Base-by-base conservation (phyloP, 805 yeast genomes). In the Ogataea chonburiensis region DNA sequence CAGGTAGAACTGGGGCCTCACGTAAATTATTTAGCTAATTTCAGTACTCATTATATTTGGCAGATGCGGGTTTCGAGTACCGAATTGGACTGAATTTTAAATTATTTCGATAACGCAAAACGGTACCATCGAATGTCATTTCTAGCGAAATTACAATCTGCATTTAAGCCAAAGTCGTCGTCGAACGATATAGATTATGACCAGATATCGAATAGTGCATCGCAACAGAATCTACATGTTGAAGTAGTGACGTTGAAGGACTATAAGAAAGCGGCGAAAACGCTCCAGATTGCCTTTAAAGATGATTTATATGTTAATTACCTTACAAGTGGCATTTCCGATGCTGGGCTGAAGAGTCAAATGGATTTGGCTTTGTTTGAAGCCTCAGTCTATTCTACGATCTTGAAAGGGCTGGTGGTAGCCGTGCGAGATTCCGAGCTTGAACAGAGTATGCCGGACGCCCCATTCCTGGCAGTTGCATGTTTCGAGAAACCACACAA, bases 301-400 rank as follows among this genome's bases (percentile, higher is more conserved):
- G 70, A 72, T 34, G 82, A 77, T 53, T 68, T 75, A 19, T 75
- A 75, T 47, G 68, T 73, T 40, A 65, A 67, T 43, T 76, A 74
- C 45, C 64, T 71, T 41, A 74, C 70, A 35, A 64, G 70, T 7
- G 67, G 59, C 30, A 67, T 63, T 38, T 54, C 51, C 28, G 60
- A 58, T 37, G 57, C 52, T 13, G 50, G 48, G 19, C 46, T 55
- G 43, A 73, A 64, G 55, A 53, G 63, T 41, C 61, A 66, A 51
- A 56, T 71, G 61, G 69, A 73, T 56, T 55, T 64, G 38, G 69
- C 78, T 2, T 63, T 74, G 32, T 77, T 71, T 49, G 82, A 77
- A 51, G 71, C 68, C 34, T 61, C 73, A 11, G 73, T 68, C 10
- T 74, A 75, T 53, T 74, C 75, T 28, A 68, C 74, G 32, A 61